Conservation (phyloP, 495 filamentous ascomycete genomes). For the Pyrenula aspistea region DNA sequence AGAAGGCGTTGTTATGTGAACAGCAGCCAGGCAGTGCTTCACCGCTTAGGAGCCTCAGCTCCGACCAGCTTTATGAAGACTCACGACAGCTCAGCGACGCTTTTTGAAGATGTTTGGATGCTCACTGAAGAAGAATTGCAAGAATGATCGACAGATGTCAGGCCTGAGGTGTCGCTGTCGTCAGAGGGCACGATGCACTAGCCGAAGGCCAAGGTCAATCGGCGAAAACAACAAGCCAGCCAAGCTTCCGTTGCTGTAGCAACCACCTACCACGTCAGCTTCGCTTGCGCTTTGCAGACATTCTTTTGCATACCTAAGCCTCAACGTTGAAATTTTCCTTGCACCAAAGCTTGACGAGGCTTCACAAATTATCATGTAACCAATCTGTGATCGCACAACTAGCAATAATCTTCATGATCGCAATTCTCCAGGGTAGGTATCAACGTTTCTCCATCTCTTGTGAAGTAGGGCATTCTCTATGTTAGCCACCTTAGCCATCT, state of each 20-base stretch:
- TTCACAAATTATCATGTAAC: no score
- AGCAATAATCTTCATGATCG: no score
- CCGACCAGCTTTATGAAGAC: background rate
- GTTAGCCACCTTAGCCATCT: no score
- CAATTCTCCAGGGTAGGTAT: no score
- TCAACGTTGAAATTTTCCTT: no score
- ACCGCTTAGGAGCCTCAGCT: background rate
- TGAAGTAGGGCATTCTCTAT: no score
- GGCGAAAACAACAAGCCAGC: background rate
- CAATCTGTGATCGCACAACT: no score
- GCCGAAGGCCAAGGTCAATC: background rate
- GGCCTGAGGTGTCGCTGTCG: background rate
- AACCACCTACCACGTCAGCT: no score
- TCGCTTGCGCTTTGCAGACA: no score
- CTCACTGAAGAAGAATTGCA: background rate
- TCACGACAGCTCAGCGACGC: background rate
- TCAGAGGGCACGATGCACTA: background rate
- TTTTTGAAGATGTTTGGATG: background rate
- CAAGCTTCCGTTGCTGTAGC: background rate
- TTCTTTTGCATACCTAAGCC: no score
- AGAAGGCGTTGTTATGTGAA: background rate
- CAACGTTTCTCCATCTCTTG: no score
- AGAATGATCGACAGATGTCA: background rate
- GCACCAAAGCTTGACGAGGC: no score
- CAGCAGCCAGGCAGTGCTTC: background rate